Base-by-base conservation (phyloP, 1,284 basidiomycete species). In the Garcileccinum viscosum region DNA sequence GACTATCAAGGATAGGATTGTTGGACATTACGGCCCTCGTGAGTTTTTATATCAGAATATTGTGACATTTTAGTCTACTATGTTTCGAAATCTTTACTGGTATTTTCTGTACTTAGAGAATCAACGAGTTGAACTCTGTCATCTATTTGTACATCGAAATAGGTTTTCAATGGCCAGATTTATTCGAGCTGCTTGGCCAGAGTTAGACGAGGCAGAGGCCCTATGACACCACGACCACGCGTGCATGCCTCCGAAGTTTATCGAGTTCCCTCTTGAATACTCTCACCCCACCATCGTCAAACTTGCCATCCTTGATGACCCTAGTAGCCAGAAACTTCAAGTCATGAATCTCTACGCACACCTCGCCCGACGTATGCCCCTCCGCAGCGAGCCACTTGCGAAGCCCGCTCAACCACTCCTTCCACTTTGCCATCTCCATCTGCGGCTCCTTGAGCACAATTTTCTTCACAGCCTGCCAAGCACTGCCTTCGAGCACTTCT, bases 321-420 rank as follows among this genome's bases (percentile, higher is more conserved):
- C 27, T 24, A 17, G 24, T 3, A 30, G 24, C 24, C 50, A 11
- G 50, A 30, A 53, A 53, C 50, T 53, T 53, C 15, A 19, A 11
- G 22, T 32, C 53, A 12, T 19, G 71, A 66, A 76, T 67, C 59
- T 75, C 71, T 12, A 74, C 2, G 32, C 62, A 38, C 24, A 76
- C 63, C 22, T 33, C 30, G 17, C 64, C 65, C 5, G 17, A 53
- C 0, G 19, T 60, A 66, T 73, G 70, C 7, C 74, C 74, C 17
- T 27, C 22, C 27, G 67, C 73, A 30, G 65, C 75, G 9, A 75
- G 67, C 75, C 75, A 75, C 63, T 69, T 69, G 30, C 64, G 67
- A 35, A 77, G 63, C 2, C 66, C 71, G 42, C 71, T 67, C 42
- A 73, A 33, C 66, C 69, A 78, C 3, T 64, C 71, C 42, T 63